Percentiles rank a stretch among this genome's conserved stretches.
Evolutionary conservation across 805 yeast species (phyloP).

Genomic region (Teunomyces aglyptinius): DNA sequence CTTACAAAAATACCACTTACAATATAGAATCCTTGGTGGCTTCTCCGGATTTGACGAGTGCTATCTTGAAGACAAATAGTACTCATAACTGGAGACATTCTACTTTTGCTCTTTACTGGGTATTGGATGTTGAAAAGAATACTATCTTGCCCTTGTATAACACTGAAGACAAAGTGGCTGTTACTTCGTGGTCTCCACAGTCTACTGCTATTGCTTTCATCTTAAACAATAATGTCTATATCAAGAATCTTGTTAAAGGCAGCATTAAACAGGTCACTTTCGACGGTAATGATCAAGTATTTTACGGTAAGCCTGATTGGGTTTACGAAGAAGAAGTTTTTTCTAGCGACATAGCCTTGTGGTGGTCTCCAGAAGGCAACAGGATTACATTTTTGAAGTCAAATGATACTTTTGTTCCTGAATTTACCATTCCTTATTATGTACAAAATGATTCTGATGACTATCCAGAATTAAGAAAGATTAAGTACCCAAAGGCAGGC

Average conservation of each 20-base stretch:
- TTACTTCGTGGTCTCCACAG: conserved; percentile 61
- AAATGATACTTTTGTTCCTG: conserved; percentile 59
- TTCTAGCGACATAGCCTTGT: conserved; percentile 54
- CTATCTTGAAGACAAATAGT: conserved; percentile 59
- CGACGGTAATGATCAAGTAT: conserved; percentile 52
- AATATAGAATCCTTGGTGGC: conserved; percentile 56
- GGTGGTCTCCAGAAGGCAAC: conserved; percentile 72
- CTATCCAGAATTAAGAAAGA: conserved; percentile 46
- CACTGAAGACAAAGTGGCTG: conserved; percentile 35
- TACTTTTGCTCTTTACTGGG: conserved; percentile 42
- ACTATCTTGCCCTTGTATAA: conserved; percentile 11
- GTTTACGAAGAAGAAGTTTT: conserved; percentile 81
- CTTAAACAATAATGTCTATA: conserved; percentile 51
- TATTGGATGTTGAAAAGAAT: conserved; percentile 28
- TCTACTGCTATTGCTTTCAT: conserved; percentile 58
- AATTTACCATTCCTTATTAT: conserved; percentile 52
- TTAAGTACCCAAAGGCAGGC: conserved; percentile 78
- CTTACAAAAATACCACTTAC: conserved; percentile 36
- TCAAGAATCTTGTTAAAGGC: conserved; percentile 35
- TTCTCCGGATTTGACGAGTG: conserved; percentile 62
- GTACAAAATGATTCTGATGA: conserved; percentile 34
- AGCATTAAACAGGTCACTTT: conserved; percentile 36
- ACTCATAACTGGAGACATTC: conserved; percentile 61
- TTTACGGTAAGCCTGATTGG: conserved; percentile 80
- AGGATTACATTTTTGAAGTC: conserved; percentile 53